phyloP scores from a whole-genome alignment of 257 asterid species.

The Primulina eburnea region DNA sequence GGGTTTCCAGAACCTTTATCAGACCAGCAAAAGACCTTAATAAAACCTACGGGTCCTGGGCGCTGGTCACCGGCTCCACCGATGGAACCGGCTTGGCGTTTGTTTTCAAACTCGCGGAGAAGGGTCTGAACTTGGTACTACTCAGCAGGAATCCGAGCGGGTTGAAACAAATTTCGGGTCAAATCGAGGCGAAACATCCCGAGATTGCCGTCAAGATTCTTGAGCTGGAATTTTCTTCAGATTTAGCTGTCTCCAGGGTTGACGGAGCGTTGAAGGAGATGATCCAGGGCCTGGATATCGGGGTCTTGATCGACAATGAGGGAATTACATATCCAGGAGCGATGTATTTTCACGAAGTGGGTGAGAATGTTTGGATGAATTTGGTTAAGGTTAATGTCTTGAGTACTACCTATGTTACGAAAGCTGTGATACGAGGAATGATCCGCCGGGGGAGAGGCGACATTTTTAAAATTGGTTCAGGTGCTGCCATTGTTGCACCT shows the following conservation, averaged over 20 bases:
- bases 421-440: conserved; percentile 52
- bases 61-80: conserved; percentile 77
- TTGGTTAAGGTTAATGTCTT: conserved; percentile 64
- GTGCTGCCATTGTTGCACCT: conserved; percentile 68
- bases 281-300: conserved; percentile 57
- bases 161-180: conserved; percentile 38
- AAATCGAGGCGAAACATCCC: conserved; percentile 40
- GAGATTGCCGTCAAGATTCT: conserved; percentile 24
- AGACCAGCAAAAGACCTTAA: conserved; percentile 52
- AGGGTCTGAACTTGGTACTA: conserved; percentile 63
- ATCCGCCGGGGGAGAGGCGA: conserved; percentile 53
- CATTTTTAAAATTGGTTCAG: conserved; percentile 71
- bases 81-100: conserved; percentile 81
- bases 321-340: conserved; percentile 75
- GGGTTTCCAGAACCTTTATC: conserved; percentile 40
- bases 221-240: conserved; percentile 46
- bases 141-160: conserved; percentile 47
- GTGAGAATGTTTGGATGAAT: conserved; percentile 52
- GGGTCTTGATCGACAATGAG: conserved; percentile 77
- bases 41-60: conserved; percentile 73
- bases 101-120: conserved; percentile 60
- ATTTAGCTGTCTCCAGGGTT: conserved; percentile 19
- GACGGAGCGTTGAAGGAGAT: conserved; percentile 24
- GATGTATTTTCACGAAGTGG: conserved; percentile 71
- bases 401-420: conserved; percentile 55